Evolutionary conservation across 306 rosid genomes (phyloP), one percentile per base, ranked within the genome.

Genomic region (Fagus crenata): DNA sequence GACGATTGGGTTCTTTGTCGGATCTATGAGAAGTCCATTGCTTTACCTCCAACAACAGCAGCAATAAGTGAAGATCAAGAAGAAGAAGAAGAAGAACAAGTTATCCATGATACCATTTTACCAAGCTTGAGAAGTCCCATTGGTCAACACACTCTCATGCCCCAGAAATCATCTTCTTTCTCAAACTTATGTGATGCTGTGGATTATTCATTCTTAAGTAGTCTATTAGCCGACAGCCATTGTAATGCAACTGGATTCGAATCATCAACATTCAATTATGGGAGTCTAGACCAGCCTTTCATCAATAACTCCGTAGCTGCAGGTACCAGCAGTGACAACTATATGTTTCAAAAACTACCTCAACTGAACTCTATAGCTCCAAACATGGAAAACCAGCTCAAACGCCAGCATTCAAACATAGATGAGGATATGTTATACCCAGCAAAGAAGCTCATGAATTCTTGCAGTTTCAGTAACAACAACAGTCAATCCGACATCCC

Each of bases 1-100:
- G 92, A 89, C 69, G 87, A 89, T 8, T 89, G 89, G 90, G 92
- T 89, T 6, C 76, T 89, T 14, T 89, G 92, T 69, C 83, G 92
- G 22, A 89, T 89, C 70, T 89, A 89, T 84, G 86, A 78, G 70
- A 89, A 84, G 55, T 83, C 90, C n/a, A 85, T 80, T 42, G 46
- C 75, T 31, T 11, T 77, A 76, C 53, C 87, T 53, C 71, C 84
- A 58, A 67, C 73, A 0, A 15, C 90, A 2, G 32, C 70, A 43
- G 37, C 73, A 15, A 64, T 64, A 53, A 43, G 63, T 58, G 77
- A 73, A 32, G 86, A 82, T n/a, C 73, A 70, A 2, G 83, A 82
- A 40, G 70, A 61, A 2, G 72, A 74, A 13, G 85, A 86, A 15
- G 84, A 89, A 39, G 42, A 80, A 0, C 75, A 55, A 22, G 75